Base-by-base conservation (phyloP, 495 filamentous ascomycete genomes). In the Aspergillus saccharolyticus region DNA sequence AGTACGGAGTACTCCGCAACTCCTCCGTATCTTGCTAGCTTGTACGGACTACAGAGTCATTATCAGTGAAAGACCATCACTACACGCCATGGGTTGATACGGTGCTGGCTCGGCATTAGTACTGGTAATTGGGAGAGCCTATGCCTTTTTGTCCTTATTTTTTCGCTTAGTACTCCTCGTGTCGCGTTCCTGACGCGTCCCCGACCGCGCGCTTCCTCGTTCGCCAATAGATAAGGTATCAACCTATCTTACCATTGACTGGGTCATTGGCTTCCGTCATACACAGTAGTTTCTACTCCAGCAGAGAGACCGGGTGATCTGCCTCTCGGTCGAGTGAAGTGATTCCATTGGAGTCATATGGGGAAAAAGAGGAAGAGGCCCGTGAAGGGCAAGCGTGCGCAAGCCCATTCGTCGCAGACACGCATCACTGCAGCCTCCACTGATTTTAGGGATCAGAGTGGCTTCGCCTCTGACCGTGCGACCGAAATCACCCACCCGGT, bases 401-500 rank as follows among this genome's bases (percentile, higher is more conserved):
- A n/a, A 49, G 53, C 22, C 20, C 21, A 48, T 52, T 49, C 58
- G 61, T 62, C 59, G 57, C 63, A 66, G 59, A 43, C 53, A 30
- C 60, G 61, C 59, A 54, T 57, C 53, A 59, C 56, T 43, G 51
- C 55, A 44, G 50, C 63, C 39, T 50, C 63, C 42, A 39, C 50
- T 42, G 55, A 57, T 62, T 63, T 64, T 57, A 64, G 60, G 52
- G 55, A 22, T 33, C 17, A 56, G 42, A 55, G 52, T n/a, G 44
- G 42, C 30, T 44, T 59, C 50, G 22, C 49, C 52, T 53, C 54
- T 9, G 59, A 49, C 48, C 46, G 64, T 56, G 57, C 54, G 52
- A 44, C 39, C 53, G 52, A 56, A 57, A 56, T 56, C 57, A 54
- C 65, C 22, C 87, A 91, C 71, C 83, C 85, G 18, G 79, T 96